A percentile compares a stretch with the other conserved stretches of the same genome.
These are phyloP conservation scores for Quercus berberidifolia DNA, from an alignment of 306 rosid genomes.

Conservation along the genomic window DNA sequence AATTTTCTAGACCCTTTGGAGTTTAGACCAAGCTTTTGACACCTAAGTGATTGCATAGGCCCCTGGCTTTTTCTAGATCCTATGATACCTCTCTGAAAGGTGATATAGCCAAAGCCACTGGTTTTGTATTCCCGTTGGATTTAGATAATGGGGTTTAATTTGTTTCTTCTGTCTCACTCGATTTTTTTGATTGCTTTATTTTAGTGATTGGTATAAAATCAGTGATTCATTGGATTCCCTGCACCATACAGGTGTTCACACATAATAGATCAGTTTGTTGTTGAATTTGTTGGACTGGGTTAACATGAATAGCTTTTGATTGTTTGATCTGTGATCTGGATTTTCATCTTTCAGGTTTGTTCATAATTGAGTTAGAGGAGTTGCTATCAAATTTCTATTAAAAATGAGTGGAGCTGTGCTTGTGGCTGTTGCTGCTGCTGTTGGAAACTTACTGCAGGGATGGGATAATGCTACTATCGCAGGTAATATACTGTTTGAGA, in stretches of 20 bases:
- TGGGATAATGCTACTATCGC: slow-evolving; percentile 99
- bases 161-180: background rate
- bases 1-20: background rate
- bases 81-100: background rate
- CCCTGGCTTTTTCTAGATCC: background rate
- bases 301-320: background rate
- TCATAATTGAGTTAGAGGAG: background rate
- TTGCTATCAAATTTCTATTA: slow-evolving; percentile 12
- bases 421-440: slow-evolving; percentile 85
- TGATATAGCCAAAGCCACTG: background rate
- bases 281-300: background rate
- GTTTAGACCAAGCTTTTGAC: background rate
- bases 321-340: slow-evolving; percentile 29
- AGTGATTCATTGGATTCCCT: slow-evolving; percentile 13
- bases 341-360: slow-evolving; percentile 21
- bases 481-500: slow-evolving; percentile 31
- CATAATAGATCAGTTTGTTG: slow-evolving; percentile 10
- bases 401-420: slow-evolving; percentile 77
- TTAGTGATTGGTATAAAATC: background rate
- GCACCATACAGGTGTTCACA: background rate
- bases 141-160: slow-evolving; percentile 18
- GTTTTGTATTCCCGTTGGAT: background rate
- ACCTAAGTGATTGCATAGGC: background rate
- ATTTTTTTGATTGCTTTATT: background rate
- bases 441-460: slow-evolving; percentile 82